These are phyloP conservation scores for Colletotrichum magnum DNA, from an alignment of 2,329 filamentous ascomycete species.

Conservation along the genomic window DNA sequence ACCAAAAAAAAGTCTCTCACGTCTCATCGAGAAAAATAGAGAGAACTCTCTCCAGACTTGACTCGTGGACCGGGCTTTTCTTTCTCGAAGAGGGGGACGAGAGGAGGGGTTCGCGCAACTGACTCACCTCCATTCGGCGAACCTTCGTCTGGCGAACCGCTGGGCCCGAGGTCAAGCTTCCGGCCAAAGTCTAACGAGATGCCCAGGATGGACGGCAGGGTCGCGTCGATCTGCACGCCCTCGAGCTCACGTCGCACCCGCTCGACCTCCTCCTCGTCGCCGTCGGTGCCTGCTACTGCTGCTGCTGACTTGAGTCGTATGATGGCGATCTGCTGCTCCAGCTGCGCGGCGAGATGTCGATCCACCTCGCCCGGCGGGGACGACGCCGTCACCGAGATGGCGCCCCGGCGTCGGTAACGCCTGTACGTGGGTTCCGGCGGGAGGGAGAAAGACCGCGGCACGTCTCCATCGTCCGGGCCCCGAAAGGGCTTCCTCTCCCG, in stretches of 20 bases:
- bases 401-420: conserved; percentile 28
- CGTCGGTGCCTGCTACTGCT: not conserved
- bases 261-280: conserved; percentile 20
- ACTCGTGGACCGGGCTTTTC: not conserved
- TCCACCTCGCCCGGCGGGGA: conserved; percentile 24
- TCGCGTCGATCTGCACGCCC: conserved; percentile 33
- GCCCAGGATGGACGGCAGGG: conserved; percentile 26
- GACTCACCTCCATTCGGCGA: conserved; percentile 25
- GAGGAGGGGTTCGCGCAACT: not conserved
- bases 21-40: not conserved
- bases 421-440: conserved; percentile 14
- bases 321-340: conserved; percentile 34
- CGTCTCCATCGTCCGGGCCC: conserved; percentile 7
- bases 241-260: conserved; percentile 23
- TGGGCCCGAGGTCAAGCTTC: conserved; percentile 26
- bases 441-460: conserved; percentile 25
- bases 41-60: not conserved
- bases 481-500: conserved; percentile 20
- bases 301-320: conserved; percentile 15
- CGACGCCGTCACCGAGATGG: conserved; percentile 29
- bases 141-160: conserved; percentile 16
- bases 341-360: conserved; percentile 30
- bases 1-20: not conserved
- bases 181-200: conserved; percentile 33
- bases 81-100: not conserved